Conservation (phyloP, 768 basidiomycete genomes). For the Multifurca ochricompacta region DNA sequence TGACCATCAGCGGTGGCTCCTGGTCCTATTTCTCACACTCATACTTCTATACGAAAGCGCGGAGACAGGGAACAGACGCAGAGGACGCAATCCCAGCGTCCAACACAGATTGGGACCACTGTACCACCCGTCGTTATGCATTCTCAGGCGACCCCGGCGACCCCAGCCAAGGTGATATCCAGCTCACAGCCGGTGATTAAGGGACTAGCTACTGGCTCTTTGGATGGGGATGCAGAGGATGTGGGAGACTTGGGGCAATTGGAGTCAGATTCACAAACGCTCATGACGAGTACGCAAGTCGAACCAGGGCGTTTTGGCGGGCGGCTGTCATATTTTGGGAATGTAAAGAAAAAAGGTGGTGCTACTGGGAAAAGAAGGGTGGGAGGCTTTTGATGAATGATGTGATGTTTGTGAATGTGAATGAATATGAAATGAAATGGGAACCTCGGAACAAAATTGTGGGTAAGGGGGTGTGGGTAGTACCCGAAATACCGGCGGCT, state of each 20-base stretch:
- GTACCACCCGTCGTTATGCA: neutral
- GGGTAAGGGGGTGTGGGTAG: too few relatives aligned
- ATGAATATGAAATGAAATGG: too few relatives aligned
- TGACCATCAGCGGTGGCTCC: constrained; percentile 1
- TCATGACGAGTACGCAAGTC: constrained; percentile 58
- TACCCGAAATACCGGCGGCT: too few relatives aligned
- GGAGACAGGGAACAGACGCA: neutral
- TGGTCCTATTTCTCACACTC: neutral
- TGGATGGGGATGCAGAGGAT: neutral
- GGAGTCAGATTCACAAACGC: neutral
- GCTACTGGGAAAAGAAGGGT: constrained; percentile 51
- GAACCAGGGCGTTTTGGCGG: constrained; percentile 68
- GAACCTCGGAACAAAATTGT: neutral
- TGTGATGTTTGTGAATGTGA: too few relatives aligned
- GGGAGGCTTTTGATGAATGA: constrained; percentile 72
- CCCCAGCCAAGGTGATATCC: neutral
- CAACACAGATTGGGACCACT: neutral
- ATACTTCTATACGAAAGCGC: neutral
- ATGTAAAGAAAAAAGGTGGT: constrained; percentile 44
- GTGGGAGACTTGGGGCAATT: neutral
- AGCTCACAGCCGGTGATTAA: neutral
- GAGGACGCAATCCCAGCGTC: neutral
- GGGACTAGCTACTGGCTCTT: neutral
- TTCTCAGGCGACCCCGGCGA: neutral
- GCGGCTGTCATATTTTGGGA: constrained; percentile 31